Evolutionary conservation across 495 filamentous ascomycete genomes (phyloP).

Genomic region (Sphaerosporella brunnea): DNA sequence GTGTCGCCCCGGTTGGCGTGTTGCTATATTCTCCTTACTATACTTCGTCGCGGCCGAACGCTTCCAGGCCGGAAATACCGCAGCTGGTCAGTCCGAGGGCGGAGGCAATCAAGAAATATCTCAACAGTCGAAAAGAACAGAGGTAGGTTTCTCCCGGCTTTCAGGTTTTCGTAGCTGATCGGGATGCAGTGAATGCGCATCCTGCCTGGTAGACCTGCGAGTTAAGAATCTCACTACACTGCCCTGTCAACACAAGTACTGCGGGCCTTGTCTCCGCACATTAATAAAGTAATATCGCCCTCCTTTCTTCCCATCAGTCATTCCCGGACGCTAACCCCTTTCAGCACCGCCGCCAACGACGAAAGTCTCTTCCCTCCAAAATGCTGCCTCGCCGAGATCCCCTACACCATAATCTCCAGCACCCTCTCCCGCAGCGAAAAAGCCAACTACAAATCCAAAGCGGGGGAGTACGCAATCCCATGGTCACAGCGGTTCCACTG

Average conservation of each 20-base stretch:
- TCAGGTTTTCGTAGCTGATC: neutral
- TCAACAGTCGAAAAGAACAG: conserved; percentile 8
- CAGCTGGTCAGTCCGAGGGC: conserved; percentile 8
- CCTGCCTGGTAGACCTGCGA: conserved; percentile 13
- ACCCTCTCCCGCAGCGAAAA: conserved; percentile 49
- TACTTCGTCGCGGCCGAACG: conserved; percentile 5
- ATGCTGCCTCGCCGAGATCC: conserved; percentile 55
- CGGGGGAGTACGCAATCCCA: conserved; percentile 40
- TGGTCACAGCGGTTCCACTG: conserved; percentile 55
- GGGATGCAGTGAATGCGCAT: conserved; percentile 12
- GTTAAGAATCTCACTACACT: conserved; percentile 10
- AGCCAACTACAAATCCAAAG: conserved; percentile 51
- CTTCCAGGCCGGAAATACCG: conserved; percentile 1
- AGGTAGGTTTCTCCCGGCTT: conserved; percentile 5
- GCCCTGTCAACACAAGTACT: conserved; percentile 13
- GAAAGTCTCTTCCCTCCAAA: conserved; percentile 58
- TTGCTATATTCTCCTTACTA: neutral
- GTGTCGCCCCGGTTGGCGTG: neutral
- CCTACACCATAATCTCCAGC: conserved; percentile 34
- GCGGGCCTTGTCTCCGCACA: conserved; percentile 6
- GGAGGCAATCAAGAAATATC: conserved; percentile 14
- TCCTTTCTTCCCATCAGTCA: neutral
- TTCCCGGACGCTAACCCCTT: conserved; percentile 27
- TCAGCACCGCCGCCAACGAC: conserved; percentile 49
- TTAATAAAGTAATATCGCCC: neutral